Evolutionary conservation across 2,329 filamentous ascomycete genomes (phyloP).

Genomic region (Davidsoniella australis): DNA sequence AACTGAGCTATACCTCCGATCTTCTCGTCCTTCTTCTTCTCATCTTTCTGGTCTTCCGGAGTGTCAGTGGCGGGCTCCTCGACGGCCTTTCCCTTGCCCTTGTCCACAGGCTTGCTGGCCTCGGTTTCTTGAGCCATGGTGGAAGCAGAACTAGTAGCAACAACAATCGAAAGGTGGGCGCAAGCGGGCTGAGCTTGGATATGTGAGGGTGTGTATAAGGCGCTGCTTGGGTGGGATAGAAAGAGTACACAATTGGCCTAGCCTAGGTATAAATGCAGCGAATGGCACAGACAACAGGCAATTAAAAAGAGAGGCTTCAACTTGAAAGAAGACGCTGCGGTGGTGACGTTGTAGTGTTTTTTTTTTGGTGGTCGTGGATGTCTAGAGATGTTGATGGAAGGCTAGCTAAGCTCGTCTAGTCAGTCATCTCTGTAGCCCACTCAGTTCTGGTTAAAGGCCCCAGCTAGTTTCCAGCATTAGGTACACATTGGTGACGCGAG

Average conservation of each 20-base stretch:
- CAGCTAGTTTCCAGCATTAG: not conserved
- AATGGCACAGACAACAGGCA: not conserved
- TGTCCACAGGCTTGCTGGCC: constrained; percentile 67
- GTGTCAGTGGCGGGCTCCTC: constrained; percentile 37
- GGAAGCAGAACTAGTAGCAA: constrained; percentile 12
- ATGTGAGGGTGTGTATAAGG: not conserved
- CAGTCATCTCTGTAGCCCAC: not conserved
- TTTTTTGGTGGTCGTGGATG: constrained; percentile 2
- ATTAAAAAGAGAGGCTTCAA: not conserved
- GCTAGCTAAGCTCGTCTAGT: not conserved
- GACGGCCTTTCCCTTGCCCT: constrained; percentile 88
- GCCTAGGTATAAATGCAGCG: not conserved
- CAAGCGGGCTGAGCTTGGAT: not conserved
- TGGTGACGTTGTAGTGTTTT: constrained; percentile 5
- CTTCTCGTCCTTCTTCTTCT: constrained; percentile 26
- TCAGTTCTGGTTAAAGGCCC: not conserved
- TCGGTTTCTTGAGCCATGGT: constrained; percentile 91
- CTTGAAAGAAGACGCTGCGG: constrained; percentile 1
- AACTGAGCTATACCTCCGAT: constrained; percentile 28
- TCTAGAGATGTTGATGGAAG: constrained; percentile 6
- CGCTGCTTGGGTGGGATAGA: not conserved
- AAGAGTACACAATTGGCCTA: not conserved
- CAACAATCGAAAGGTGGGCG: not conserved
- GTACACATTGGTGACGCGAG: constrained; percentile 20
- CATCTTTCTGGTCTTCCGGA: constrained; percentile 58